Evolutionary conservation across 2,329 filamentous ascomycete genomes (phyloP).

Genomic region (Fusarium sp.): DNA sequence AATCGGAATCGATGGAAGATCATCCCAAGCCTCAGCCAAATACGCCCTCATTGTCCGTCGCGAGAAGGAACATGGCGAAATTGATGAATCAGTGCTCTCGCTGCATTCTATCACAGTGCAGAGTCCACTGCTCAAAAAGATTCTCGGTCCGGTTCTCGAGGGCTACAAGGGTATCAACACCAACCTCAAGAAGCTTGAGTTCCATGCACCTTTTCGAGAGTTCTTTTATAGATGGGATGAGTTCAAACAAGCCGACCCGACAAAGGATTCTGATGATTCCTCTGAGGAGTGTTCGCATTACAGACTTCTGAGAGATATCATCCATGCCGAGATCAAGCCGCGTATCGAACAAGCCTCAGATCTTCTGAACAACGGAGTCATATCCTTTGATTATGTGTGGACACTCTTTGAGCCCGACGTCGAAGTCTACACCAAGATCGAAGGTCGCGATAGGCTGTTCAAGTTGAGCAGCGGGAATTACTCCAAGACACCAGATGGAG

Average conservation of each 20-base stretch:
- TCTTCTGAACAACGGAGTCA: background rate
- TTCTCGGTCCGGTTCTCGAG: background rate
- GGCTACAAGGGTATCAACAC: background rate
- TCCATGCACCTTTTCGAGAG: conserved; percentile 4
- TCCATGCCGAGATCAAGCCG: background rate
- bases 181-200: conserved; percentile 4
- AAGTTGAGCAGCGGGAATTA: background rate
- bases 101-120: conserved; percentile 2
- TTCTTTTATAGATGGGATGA: conserved; percentile 10
- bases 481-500: background rate
- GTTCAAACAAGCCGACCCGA: background rate
- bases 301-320: background rate
- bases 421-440: background rate
- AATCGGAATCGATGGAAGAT: background rate
- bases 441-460: background rate
- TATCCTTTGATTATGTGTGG: conserved; percentile 14
- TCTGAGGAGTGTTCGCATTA: background rate
- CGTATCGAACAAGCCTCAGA: conserved; percentile 4
- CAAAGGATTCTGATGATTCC: rapidly evolving
- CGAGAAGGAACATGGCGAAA: background rate
- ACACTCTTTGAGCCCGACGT: background rate
- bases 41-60: background rate
- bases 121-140: background rate
- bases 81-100: background rate
- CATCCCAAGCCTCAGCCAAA: background rate